Percentiles rank a stretch among this genome's conserved stretches.
Evolutionary conservation across 2,329 filamentous ascomycete species (phyloP).

Genomic region (Fusarium albosuccineum): DNA sequence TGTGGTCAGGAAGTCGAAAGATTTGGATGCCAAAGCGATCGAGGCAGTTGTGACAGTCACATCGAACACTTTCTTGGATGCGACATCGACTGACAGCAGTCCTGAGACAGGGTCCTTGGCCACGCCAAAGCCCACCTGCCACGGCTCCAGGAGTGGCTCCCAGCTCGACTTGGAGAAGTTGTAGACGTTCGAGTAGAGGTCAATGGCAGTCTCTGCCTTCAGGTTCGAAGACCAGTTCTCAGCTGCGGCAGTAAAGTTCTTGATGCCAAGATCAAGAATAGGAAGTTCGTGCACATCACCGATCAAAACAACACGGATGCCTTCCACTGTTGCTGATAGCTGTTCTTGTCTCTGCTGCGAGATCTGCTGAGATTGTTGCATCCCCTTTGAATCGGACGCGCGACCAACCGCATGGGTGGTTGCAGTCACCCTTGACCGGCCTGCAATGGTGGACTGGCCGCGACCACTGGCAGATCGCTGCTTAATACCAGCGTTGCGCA

Average conservation of each 20-base stretch:
- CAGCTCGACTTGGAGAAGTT: constrained; percentile 99
- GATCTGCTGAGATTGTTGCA: constrained; percentile 28
- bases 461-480: constrained; percentile 69
- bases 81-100: constrained; percentile 83
- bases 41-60: constrained; percentile 93
- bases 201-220: constrained; percentile 88
- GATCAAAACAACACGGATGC: constrained; percentile 91
- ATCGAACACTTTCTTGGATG: constrained; percentile 91
- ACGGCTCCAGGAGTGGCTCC: constrained; percentile 96
- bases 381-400: constrained; percentile 39
- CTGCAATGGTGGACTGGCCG: constrained; percentile 64
- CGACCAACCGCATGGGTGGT: constrained; percentile 47
- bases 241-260: constrained; percentile 86
- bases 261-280: constrained; percentile 92
- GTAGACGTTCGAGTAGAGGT: constrained; percentile 96
- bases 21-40: constrained; percentile 93
- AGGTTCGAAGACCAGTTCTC: constrained; percentile 92
- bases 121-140: constrained; percentile 93
- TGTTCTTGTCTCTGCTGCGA: constrained; percentile 70
- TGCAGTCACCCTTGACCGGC: constrained; percentile 55
- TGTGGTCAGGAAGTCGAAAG: constrained; percentile 88
- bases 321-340: constrained; percentile 86
- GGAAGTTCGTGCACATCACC: constrained; percentile 96
- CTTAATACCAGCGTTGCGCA: constrained; percentile 63
- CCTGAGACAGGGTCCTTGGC: constrained; percentile 82